phyloP scores from a whole-genome alignment of 2,329 filamentous ascomycete species.

The Colletotrichum sp. region DNA sequence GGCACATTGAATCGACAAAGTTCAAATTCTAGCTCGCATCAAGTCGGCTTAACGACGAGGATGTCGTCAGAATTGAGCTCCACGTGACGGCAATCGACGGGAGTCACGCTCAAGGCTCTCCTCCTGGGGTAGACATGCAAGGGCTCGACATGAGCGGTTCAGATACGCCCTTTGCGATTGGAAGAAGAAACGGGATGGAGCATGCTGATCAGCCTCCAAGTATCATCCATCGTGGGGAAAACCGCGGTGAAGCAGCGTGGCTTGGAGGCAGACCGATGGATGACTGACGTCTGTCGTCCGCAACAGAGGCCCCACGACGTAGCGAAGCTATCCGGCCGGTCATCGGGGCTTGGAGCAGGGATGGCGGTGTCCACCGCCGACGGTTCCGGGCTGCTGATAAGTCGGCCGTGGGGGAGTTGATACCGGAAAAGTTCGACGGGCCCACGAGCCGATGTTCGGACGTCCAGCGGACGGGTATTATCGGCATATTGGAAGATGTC shows the following conservation, averaged over 20 bases:
- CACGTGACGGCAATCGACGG: background rate
- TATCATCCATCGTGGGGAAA: background rate
- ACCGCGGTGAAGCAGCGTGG: background rate
- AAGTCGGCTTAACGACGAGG: background rate
- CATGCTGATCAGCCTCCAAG: background rate
- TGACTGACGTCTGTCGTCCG: background rate
- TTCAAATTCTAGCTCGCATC: background rate
- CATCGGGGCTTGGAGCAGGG: background rate
- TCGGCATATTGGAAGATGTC: background rate
- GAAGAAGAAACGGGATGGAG: background rate
- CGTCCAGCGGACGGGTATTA: background rate
- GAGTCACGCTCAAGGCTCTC: background rate
- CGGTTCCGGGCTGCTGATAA: background rate
- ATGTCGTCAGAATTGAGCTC: background rate
- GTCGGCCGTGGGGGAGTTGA: background rate
- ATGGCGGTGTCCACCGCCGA: background rate
- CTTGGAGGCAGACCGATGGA: background rate
- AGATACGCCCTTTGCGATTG: background rate
- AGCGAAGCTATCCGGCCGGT: constrained; percentile 5
- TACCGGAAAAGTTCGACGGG: background rate
- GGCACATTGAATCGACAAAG: background rate
- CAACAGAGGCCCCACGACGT: background rate
- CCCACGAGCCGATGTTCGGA: background rate
- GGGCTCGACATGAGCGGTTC: background rate
- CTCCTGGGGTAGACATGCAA: background rate